These are phyloP conservation scores for Golubevia pallescens DNA, from an alignment of 1,284 basidiomycete species.

Conservation along the genomic window DNA sequence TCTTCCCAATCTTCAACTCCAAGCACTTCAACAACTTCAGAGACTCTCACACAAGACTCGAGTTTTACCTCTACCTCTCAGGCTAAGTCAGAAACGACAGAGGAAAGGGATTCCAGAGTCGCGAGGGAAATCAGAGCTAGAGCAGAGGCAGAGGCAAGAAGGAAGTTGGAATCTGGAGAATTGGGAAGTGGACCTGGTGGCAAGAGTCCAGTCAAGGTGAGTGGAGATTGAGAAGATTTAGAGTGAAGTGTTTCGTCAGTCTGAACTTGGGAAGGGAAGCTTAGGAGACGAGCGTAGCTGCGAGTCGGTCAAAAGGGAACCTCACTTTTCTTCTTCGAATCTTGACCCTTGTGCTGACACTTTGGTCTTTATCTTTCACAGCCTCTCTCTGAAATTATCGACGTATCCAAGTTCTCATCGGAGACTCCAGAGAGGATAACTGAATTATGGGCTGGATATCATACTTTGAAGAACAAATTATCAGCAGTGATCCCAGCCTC, in stretches of 20 bases:
- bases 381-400: slow-evolving; percentile 41
- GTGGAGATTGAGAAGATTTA: too few relatives aligned
- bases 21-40: neutral
- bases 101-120: slow-evolving; percentile 24
- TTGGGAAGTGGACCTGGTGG: slow-evolving; percentile 13
- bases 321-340: too few relatives aligned
- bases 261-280: too few relatives aligned
- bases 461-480: slow-evolving; percentile 56
- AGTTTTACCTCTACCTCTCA: neutral
- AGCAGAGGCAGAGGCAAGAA: slow-evolving; percentile 18
- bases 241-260: too few relatives aligned
- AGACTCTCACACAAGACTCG: slow-evolving; percentile 5
- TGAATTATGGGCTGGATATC: slow-evolving; percentile 60
- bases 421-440: slow-evolving; percentile 27
- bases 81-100: slow-evolving; percentile 10
- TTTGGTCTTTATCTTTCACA: too few relatives aligned
- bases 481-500: slow-evolving; percentile 49
- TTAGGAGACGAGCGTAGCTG: too few relatives aligned
- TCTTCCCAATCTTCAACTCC: neutral
- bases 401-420: slow-evolving; percentile 38
- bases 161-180: slow-evolving; percentile 11
- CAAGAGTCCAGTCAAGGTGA: slow-evolving; percentile 31
- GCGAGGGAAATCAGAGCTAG: slow-evolving; percentile 23
- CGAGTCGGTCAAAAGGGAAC: too few relatives aligned
- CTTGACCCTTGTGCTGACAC: too few relatives aligned